Evolutionary conservation across 1,139 yeast genomes (phyloP), one percentile per base, ranked within the genome.

Genomic region (Cylindricascospora bacillispora): DNA sequence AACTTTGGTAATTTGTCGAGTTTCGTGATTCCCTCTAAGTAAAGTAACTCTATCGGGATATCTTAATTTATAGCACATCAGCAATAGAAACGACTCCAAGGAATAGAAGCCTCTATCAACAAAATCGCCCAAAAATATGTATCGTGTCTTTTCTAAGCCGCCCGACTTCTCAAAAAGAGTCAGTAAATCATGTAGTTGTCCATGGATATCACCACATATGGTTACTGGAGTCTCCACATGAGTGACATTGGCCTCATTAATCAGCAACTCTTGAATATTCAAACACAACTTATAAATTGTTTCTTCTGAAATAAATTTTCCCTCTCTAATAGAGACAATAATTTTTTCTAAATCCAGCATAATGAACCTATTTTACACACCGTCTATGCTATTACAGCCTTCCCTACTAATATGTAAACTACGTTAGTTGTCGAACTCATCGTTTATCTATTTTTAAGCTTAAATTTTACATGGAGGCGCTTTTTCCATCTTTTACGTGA

Each of bases 161-260:
- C 95, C 95, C 32, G 78, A 73, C 44, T 82, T 76, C 33, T 66
- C 64, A 60, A 89, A 86, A 32, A 89, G 63, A 39, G 93, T 93
- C 56, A 89, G 63, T 40, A 89, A 61, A 57, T 89, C 98, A 58
- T 92, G 97, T 40, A 89, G 70, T 58, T 89, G 98, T 11, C 98
- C 98, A 54, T 89, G 98, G 25, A 89, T 89, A 54, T 89, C 97
- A 32, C 99, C 99, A 60, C 98, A 92, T 30, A 89, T 82, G n/a
- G 97, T 86, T 29, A 83, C 95, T 3, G 98, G 98, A 1, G 94
- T 92, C 44, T 78, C 82, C 25, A 89, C 95, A 5, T 86, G 85
- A 52, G 86, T 94, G 28, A 89, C 95, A 54, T 92, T 89, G 40
- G 86, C 80, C 60, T 92, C 98, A 43, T 72, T 75, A 52, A 85